Conservation (phyloP, 140 eudicot species). For the Cichorium intybus region DNA sequence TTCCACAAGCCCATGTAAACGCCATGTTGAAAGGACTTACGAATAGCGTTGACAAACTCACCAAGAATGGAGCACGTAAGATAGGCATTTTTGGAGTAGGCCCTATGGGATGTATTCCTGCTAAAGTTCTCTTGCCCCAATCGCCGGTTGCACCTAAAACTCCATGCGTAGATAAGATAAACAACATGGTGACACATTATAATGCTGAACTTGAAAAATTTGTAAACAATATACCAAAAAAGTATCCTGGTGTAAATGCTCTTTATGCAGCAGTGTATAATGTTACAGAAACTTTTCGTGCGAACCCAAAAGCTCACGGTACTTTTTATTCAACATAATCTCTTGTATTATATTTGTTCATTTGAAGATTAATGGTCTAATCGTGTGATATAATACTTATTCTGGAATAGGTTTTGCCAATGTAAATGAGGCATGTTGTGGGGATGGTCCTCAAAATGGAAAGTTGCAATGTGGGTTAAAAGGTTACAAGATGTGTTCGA, state of each 20-base stretch:
- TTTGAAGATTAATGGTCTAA: not conserved
- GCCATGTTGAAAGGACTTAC: constrained; percentile 43
- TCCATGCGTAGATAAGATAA: constrained; percentile 42
- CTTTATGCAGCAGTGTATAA: constrained; percentile 46
- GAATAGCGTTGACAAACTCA: constrained; percentile 37
- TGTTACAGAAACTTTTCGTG: constrained; percentile 27
- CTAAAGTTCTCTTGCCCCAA: constrained; percentile 40
- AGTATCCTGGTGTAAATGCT: constrained; percentile 46
- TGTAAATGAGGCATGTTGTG: constrained; percentile 63
- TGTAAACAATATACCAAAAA: constrained; percentile 31
- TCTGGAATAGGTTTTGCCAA: constrained; percentile 39
- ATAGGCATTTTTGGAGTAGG: constrained; percentile 54
- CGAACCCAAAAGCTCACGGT: constrained; percentile 49
- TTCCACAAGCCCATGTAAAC: constrained; percentile 40
- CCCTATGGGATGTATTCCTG: constrained; percentile 79
- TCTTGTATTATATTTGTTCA: not conserved
- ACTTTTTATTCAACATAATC: not conserved
- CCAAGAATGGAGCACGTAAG: constrained; percentile 57
- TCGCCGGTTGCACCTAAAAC: constrained; percentile 36
- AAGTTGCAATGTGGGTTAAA: constrained; percentile 55
- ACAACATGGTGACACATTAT: constrained; percentile 46
- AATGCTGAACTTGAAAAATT: constrained; percentile 46
- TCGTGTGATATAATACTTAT: not conserved
- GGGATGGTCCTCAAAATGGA: constrained; percentile 62
- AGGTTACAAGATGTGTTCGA: constrained; percentile 45